phyloP scores from a whole-genome alignment of 176 grass and related monocot species.

The Carex myosuroides region DNA sequence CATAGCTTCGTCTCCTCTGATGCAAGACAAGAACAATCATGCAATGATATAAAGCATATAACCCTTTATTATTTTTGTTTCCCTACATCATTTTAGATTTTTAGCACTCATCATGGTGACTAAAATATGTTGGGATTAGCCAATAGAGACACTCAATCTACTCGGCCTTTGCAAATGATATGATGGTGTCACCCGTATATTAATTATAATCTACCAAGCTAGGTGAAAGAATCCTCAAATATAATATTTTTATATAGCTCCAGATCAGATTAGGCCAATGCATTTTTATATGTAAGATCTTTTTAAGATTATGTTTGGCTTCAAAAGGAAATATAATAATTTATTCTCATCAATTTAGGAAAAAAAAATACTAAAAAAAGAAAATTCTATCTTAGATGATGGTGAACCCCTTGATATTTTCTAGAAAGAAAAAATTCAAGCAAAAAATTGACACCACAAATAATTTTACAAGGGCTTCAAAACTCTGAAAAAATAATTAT shows the following conservation, averaged over 20 bases:
- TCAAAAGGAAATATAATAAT: background rate
- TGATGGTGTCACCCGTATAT: background rate
- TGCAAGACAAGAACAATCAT: constrained; percentile 15
- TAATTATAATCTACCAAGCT: background rate
- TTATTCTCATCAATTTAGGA: background rate
- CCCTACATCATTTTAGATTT: background rate
- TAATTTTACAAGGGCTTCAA: no score
- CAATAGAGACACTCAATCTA: background rate
- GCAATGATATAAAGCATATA: background rate
- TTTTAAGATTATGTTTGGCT: constrained; percentile 22
- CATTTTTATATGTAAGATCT: background rate
- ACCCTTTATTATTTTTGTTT: background rate
- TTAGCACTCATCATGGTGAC: background rate
- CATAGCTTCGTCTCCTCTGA: background rate
- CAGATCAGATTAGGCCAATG: background rate
- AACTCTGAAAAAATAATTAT: no score
- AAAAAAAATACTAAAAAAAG: background rate
- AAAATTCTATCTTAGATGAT: background rate
- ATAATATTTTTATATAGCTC: background rate
- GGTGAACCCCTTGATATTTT: background rate
- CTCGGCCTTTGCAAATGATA: background rate
- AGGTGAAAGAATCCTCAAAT: background rate
- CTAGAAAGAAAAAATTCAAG: no score
- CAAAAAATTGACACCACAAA: no score
- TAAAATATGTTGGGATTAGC: background rate